Evolutionary conservation across 495 filamentous ascomycete genomes (phyloP).

Genomic region (Sordaria brevicollis): DNA sequence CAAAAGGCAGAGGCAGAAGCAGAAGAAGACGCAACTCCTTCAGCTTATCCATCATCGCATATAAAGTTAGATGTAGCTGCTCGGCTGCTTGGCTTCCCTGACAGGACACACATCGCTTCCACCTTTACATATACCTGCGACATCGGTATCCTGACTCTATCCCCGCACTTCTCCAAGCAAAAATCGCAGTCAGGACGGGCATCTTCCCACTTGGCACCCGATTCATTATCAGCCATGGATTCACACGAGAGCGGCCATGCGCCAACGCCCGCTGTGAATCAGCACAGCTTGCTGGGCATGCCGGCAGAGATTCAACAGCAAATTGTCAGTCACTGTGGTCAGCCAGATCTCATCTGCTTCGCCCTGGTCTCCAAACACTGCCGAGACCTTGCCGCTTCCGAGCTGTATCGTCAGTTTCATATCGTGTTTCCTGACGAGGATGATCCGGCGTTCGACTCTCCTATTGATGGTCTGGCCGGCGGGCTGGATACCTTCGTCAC

Average conservation of each 20-base stretch:
- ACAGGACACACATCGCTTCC: neutral
- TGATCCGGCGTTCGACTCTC: constrained; percentile 32
- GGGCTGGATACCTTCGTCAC: constrained; percentile 49
- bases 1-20: no score
- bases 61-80: neutral
- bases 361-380: constrained; percentile 46
- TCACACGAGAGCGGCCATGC: constrained; percentile 1
- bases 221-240: constrained; percentile 7
- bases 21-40: neutral
- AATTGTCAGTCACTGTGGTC: constrained; percentile 36
- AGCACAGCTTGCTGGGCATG: constrained; percentile 28
- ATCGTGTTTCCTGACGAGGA: constrained; percentile 48
- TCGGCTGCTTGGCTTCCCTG: neutral
- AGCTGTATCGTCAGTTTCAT: constrained; percentile 48
- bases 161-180: neutral
- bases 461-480: constrained; percentile 41
- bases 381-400: constrained; percentile 41
- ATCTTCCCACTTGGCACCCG: neutral
- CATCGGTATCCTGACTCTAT: neutral
- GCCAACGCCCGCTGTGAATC: constrained; percentile 1
- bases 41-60: neutral
- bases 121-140: neutral
- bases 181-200: neutral
- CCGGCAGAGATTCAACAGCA: constrained; percentile 42
- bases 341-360: constrained; percentile 40